Percentiles rank a stretch among this genome's conserved stretches.
phyloP scores from a whole-genome alignment of 2,329 filamentous ascomycete species.

The Fusarium humuli region DNA sequence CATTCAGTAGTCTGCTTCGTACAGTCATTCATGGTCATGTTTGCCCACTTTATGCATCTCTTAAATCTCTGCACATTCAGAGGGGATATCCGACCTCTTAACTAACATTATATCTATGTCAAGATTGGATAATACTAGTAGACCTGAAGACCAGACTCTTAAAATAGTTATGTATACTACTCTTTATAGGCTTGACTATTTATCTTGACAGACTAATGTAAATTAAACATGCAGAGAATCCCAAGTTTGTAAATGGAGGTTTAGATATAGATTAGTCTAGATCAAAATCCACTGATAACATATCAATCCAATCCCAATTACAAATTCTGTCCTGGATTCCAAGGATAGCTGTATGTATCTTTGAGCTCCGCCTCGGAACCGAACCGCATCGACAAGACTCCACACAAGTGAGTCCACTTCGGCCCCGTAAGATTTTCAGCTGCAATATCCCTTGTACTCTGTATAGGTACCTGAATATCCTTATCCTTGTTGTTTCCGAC shows the following conservation, averaged over 20 bases:
- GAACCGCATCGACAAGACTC: constrained; percentile 19
- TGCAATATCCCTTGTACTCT: not conserved
- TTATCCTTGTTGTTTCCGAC: constrained; percentile 26
- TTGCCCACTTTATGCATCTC: not conserved
- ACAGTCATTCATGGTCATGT: not conserved
- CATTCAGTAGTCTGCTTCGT: not conserved
- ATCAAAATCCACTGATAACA: not conserved
- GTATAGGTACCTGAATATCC: constrained; percentile 1
- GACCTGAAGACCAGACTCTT: not conserved
- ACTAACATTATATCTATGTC: not conserved
- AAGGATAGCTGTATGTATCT: not conserved
- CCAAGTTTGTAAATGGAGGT: not conserved
- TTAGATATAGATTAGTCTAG: not conserved
- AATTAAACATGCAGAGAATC: not conserved
- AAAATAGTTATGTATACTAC: not conserved
- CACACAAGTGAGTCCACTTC: constrained; percentile 20
- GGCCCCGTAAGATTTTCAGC: constrained; percentile 14
- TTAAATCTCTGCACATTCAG: not conserved
- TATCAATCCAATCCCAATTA: not conserved
- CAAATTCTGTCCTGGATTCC: not conserved
- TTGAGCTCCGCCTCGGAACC: constrained; percentile 26
- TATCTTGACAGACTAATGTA: not conserved
- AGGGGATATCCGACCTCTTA: not conserved
- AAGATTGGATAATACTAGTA: not conserved
- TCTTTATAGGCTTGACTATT: not conserved